Conservation (phyloP, 805 yeast genomes). For the Candida chilensis region DNA sequence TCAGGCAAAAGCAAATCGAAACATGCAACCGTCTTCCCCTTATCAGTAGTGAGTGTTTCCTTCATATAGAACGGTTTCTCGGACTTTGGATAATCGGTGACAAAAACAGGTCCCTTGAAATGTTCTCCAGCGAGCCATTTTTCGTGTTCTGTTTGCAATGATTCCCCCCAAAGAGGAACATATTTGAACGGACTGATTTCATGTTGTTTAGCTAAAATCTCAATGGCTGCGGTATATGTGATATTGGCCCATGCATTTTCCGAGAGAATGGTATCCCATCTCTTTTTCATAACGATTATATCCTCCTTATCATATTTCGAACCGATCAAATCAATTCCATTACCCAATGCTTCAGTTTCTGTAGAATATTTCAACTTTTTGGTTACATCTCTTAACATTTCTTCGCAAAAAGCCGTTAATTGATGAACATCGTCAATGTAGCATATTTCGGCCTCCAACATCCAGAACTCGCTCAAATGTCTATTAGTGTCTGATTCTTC, state of each 20-base stretch:
- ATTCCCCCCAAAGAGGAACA: slow-evolving; percentile 59
- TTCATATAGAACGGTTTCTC: slow-evolving; percentile 94
- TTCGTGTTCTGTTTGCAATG: slow-evolving; percentile 79
- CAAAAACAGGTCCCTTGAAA: slow-evolving; percentile 71
- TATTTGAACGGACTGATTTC: slow-evolving; percentile 25
- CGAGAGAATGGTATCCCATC: slow-evolving; percentile 53
- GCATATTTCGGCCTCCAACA: slow-evolving; percentile 88
- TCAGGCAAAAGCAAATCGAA: slow-evolving; percentile 86
- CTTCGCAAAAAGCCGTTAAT: slow-evolving; percentile 58
- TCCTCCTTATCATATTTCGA: slow-evolving; percentile 29
- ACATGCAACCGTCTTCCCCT: slow-evolving; percentile 65
- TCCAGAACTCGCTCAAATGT: slow-evolving; percentile 94
- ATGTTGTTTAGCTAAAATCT: slow-evolving; percentile 27
- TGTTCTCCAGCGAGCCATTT: slow-evolving; percentile 74
- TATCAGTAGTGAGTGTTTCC: slow-evolving; percentile 21
- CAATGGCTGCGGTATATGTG: slow-evolving; percentile 71
- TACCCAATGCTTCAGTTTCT: slow-evolving; percentile 3
- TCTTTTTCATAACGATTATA: slow-evolving; percentile 20
- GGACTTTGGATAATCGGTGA: slow-evolving; percentile 74
- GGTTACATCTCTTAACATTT: slow-evolving; percentile 49
- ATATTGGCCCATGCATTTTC: slow-evolving; percentile 53
- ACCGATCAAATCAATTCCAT: slow-evolving; percentile 18
- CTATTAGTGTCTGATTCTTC: slow-evolving; percentile 87
- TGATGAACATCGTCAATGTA: slow-evolving; percentile 50
- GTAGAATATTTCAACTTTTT: slow-evolving; percentile 4